Base-by-base conservation (phyloP, 2,329 filamentous ascomycete genomes). In the Colletotrichum endophyticum region DNA sequence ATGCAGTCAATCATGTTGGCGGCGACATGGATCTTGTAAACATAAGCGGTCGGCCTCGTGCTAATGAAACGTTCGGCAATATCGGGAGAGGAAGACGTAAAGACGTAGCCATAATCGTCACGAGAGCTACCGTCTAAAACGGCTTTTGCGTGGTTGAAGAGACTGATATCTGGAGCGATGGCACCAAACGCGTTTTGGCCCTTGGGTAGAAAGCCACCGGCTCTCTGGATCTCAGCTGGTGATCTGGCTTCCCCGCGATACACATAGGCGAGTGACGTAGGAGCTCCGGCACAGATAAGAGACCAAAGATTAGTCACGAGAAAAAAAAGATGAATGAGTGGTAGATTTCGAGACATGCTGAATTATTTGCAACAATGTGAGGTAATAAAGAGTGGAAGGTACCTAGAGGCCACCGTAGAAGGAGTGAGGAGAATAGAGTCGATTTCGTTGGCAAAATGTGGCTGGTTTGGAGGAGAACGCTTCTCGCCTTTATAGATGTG, bases 1-100 rank as follows among this genome's bases (percentile, higher is more conserved):
- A n/a, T 5, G 44, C 8, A 66, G n/a, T 74, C 72, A 6, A 74
- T 70, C 57, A 70, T 74, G 57, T 74, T 70, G 25, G 72, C 28
- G 2, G 66, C 16, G 1, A 59, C 39, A n/a, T 74, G 57, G 7
- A 74, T 70, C n/a, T 59, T 57, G 32, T 74, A 74, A 25, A 74
- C 5, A 19, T 57, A 74, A 2, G 39, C 72, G 5, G 3, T 3
- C 1, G 32, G 5, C 6, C 3, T 25, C 11, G 5, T 19, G 22
- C 0, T 7, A 25, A 61, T 2, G 12, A 22, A 28, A 3, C 30
- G 9, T 28, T 36, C 27, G 4, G 62, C 62, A 3, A 64, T 3
- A 16, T 16, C 28, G 3, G 6, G 0, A 13, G 28, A 19, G 15
- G 49, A 6, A 9, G 49, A 36, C 6, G 70, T 72, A 30, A 53